Conservation (phyloP, 2,329 filamentous ascomycete genomes). For the Aspergillus transmontanensis region DNA sequence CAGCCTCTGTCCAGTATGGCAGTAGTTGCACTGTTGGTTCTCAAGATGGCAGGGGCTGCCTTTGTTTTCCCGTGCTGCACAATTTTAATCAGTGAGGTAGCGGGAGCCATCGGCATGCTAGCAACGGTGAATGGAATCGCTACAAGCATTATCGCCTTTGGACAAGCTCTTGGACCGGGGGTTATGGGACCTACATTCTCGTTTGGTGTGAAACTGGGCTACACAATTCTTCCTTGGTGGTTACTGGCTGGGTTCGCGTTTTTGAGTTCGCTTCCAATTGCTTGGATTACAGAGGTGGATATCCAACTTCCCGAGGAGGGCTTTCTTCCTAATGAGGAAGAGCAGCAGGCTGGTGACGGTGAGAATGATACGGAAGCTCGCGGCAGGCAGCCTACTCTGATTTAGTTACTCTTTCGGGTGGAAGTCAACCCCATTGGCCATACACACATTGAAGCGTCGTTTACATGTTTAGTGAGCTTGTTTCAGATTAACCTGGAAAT, state of each 20-base stretch:
- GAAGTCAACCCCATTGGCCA: no score
- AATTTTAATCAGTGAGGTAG: conserved; percentile 88
- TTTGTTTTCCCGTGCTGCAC: conserved; percentile 87
- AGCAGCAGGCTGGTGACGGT: conserved; percentile 23
- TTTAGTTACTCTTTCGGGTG: not conserved
- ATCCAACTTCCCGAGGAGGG: conserved; percentile 55
- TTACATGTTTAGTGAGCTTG: no score
- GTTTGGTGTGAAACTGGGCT: conserved; percentile 73
- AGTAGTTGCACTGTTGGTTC: conserved; percentile 67
- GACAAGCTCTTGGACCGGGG: conserved; percentile 77
- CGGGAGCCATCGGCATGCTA: conserved; percentile 71
- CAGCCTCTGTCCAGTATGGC: conserved; percentile 56
- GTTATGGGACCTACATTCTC: conserved; percentile 72
- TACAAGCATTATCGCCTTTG: conserved; percentile 78
- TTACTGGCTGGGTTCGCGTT: conserved; percentile 65
- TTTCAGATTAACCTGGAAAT: no score
- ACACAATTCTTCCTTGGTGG: conserved; percentile 81
- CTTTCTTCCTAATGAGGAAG: not conserved
- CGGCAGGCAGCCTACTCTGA: not conserved
- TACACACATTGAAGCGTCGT: no score
- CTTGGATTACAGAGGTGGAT: conserved; percentile 73
- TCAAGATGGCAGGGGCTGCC: conserved; percentile 75
- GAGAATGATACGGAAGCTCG: conserved; percentile 24
- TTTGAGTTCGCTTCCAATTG: conserved; percentile 71
- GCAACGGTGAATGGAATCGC: conserved; percentile 90